Evolutionary conservation across 2,329 filamentous ascomycete species (phyloP), one percentile per base, ranked within the genome.

Genomic region (Chalaropsis ovoidea): DNA sequence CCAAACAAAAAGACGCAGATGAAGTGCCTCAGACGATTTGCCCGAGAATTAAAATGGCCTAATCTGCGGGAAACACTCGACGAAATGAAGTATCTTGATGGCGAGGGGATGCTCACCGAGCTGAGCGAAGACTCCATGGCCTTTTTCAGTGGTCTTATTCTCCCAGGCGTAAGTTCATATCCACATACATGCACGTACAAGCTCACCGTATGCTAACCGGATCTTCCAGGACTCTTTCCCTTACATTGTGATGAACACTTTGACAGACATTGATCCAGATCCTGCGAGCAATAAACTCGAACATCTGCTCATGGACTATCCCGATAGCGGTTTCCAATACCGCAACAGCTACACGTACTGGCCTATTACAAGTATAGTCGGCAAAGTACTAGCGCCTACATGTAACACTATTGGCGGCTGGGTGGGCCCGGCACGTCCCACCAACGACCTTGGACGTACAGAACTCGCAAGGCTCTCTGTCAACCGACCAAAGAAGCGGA

Each of bases 231-330:
- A 80, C 3, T 85, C 82, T 0, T 83, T 89, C 58, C 86, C 87
- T 2, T 91, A 88, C 75, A 80, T 90, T 45, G 84, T 89, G 58
- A 90, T 91, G 86, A 90, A 90, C 72, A 82, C 87, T 3, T 78
- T 91, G 54, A 85, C 90, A 69, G 88, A 90, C 72, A 83, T 88
- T 70, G 87, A 90, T 70, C 84, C 84, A 1, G 86, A 89, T 71
- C 80, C 80, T 3, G 84, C 84, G 2, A 84, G 82, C 4, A 82
- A 86, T 68, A 77, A 84, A 7, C 80, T 90, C 17, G 84, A 85
- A 11, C 79, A 86, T 42, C 79, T 91, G 8, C 86, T 84, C 0
- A 85, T 89, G 70, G 79, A 86, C 69, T 81, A 86, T 67, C 86
- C 86, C 0, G 79, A 85, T 69, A 85, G 85, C 69, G 88, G 88